These are phyloP conservation scores for Rhododendron williamsianum DNA, from an alignment of 148 eudicot species.

Conservation along the genomic window DNA sequence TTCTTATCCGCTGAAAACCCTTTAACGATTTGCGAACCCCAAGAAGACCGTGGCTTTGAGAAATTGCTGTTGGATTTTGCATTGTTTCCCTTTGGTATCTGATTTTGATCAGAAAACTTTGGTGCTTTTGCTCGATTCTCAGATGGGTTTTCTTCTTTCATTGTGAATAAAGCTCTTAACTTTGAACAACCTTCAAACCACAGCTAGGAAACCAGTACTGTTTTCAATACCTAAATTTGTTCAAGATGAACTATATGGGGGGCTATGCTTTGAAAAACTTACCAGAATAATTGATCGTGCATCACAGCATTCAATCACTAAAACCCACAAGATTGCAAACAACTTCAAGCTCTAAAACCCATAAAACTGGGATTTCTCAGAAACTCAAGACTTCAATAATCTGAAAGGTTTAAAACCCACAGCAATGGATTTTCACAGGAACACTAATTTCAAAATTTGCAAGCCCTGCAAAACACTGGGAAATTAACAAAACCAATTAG, in stretches of 20 bases:
- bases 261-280: background rate
- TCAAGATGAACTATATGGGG: background rate
- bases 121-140: conserved; percentile 34
- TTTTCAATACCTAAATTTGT: background rate
- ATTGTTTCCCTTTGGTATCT: conserved; percentile 33
- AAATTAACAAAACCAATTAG: background rate
- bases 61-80: conserved; percentile 28
- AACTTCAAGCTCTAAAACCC: conserved; percentile 3
- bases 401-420: background rate
- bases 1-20: conserved; percentile 50
- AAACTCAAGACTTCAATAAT: background rate
- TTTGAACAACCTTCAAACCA: background rate
- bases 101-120: conserved; percentile 58
- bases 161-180: background rate
- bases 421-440: background rate
- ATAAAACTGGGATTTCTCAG: conserved; percentile 1
- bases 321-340: conserved; percentile 2
- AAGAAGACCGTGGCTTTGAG: conserved; percentile 42
- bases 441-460: background rate
- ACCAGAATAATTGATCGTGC: background rate
- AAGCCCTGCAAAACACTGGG: background rate
- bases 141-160: conserved; percentile 43
- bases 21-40: conserved; percentile 68
- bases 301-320: background rate
- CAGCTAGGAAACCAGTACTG: background rate